Evolutionary conservation across 495 filamentous ascomycete genomes (phyloP), one percentile per base, ranked within the genome.

Genomic region (Lichina pygmaea): DNA sequence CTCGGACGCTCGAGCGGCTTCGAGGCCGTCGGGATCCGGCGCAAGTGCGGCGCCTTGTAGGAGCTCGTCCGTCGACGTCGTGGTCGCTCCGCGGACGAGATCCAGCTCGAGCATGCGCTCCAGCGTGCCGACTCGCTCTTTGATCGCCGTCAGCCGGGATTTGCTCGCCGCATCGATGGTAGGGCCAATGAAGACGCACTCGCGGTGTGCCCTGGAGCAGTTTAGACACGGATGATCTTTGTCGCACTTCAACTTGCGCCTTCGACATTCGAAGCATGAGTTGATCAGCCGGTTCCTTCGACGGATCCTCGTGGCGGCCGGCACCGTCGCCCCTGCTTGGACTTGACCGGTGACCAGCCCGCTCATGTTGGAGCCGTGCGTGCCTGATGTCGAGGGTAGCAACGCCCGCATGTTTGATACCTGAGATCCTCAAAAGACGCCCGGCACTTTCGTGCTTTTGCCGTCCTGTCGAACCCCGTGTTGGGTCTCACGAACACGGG

Each of bases 191-290:
- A 76, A 81, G 9, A 80, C 58, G 51, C 81, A 84, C 33, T 75
- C 65, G 30, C 76, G 65, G 3, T 56, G 54, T 47, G 70, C 67
- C 44, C 72, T 73, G 34, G 59, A 54, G 56, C 81, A 85, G 55
- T 79, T 81, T 47, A 63, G 66, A 53, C 81, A 86, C 41, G 80
- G 78, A 45, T 71, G 66, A 16, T 60, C 60, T 59, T 81, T 85
- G 61, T 80, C 75, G 59, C 81, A 89, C 56, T 78, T 79, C 42
- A 83, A 66, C 59, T 89, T 89, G 42, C 81, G 71, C 37, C 73
- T 69, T 32, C 78, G 72, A 53, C 81, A 89, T 57, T 80, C 74
- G 42, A 77, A 58, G 55, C 75, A 78, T 8, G 69, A 72, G 33
- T 68, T 74, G 48, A 80, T 79, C 63, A 75, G 66, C 47, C 77